phyloP scores from a whole-genome alignment of 2,329 filamentous ascomycete species.

The Fusarium protoensiforme region DNA sequence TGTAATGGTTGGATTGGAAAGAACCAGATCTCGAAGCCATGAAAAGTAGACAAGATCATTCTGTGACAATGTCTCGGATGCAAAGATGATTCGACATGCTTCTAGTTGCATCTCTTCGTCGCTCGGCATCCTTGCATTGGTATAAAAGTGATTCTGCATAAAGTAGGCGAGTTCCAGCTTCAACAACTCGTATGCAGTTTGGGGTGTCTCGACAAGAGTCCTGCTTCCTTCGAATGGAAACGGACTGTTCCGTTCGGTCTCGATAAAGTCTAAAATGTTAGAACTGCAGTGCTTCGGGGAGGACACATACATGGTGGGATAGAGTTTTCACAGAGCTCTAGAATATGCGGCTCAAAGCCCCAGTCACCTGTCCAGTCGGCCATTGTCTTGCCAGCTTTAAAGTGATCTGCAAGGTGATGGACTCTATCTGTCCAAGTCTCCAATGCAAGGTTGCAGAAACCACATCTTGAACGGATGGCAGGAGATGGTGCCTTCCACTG shows the following conservation, averaged over 20 bases:
- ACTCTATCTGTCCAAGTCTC: constrained; percentile 50
- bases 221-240: constrained; percentile 33
- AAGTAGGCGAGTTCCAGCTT: constrained; percentile 38
- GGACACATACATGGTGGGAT: constrained; percentile 51
- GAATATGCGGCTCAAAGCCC: constrained; percentile 52
- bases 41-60: background rate
- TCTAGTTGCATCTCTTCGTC: constrained; percentile 36
- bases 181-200: constrained; percentile 35
- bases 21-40: constrained; percentile 36
- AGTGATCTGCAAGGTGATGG: constrained; percentile 55
- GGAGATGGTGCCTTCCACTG: constrained; percentile 53
- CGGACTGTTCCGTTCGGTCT: constrained; percentile 35
- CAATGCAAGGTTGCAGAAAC: constrained; percentile 52
- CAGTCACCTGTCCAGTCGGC: constrained; percentile 56
- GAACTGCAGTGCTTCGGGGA: rapidly evolving
- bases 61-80: constrained; percentile 4
- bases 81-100: constrained; percentile 31
- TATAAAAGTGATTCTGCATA: constrained; percentile 39
- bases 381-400: constrained; percentile 54
- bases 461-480: constrained; percentile 52
- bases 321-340: constrained; percentile 54
- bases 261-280: constrained; percentile 32
- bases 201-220: constrained; percentile 29
- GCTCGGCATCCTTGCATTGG: constrained; percentile 23
- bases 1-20: constrained; percentile 15